Base-by-base conservation (phyloP, 2,329 filamentous ascomycete genomes). In the Domatiomyces globalis region DNA sequence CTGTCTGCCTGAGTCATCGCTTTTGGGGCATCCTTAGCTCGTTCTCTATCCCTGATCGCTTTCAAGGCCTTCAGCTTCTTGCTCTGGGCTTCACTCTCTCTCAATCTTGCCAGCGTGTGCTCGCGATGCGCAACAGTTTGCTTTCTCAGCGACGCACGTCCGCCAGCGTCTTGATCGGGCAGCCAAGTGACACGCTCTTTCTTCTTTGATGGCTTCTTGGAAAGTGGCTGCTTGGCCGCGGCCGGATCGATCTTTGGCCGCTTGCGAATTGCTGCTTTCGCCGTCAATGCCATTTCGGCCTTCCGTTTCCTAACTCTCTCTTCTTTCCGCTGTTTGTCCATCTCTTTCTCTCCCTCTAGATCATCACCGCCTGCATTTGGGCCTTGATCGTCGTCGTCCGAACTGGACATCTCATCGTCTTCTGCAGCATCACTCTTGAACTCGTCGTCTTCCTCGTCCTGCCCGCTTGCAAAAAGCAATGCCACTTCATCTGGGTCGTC, bases 1-100 rank as follows among this genome's bases (percentile, higher is more conserved):
- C 88, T 79, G 65, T 96, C 83, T 45, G 80, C 87, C 67, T 95
- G 90, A 5, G 88, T 94, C 79, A 94, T 81, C 25, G 84, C 77
- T 53, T 84, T 84, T 50, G 86, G 85, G 67, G 87, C 87, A 56
- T 80, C 71, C 50, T 84, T 85, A 56, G 84, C 83, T 60, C 87
- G 78, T 49, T 75, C 71, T 60, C 75, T 74, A 55, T 78, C 77
- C 7, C 79, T 77, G 55, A 76, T 72, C 61, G 79, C 76, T 76
- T 82, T 81, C 51, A 77, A 74, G 51, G 73, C 74, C 33, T 74
- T 70, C 10, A 72, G 60, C 43, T 70, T 67, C 39, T 70, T 64
- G 9, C 72, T 69, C 51, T 69, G 70, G 57, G 72, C 67, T 59
- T 74, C 72, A 50, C 69, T 72, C 53, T 72, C 69, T 53, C 73